These are phyloP conservation scores for Tetrapisispora phaffii DNA, from an alignment of 805 yeast species.

Conservation along the genomic window DNA sequence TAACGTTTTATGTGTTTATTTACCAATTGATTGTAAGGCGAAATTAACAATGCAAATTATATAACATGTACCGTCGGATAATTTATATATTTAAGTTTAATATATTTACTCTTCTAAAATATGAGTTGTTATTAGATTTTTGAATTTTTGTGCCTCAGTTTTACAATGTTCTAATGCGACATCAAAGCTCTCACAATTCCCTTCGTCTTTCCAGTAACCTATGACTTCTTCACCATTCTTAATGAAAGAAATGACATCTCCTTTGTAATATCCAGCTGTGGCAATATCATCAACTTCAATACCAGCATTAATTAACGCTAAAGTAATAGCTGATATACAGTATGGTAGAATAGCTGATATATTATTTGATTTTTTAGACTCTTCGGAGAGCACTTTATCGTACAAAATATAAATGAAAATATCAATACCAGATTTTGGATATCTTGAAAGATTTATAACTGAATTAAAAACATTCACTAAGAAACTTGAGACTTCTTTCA, in stretches of 20 bases:
- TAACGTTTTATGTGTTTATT: neutral
- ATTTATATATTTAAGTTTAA: neutral
- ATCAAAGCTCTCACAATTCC: slow-evolving; percentile 13
- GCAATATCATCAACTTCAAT: slow-evolving; percentile 73
- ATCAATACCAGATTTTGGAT: slow-evolving; percentile 86
- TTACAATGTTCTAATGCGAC: slow-evolving; percentile 37
- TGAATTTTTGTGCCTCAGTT: slow-evolving; percentile 17
- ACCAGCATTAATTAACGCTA: slow-evolving; percentile 79
- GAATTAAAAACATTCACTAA: slow-evolving; percentile 31
- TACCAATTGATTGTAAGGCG: neutral
- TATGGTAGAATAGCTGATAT: slow-evolving; percentile 33
- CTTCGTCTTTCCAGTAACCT: slow-evolving; percentile 46
- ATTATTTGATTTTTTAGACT: slow-evolving; percentile 27
- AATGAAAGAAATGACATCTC: slow-evolving; percentile 41
- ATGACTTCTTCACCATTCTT: slow-evolving; percentile 49
- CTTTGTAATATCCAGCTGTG: slow-evolving; percentile 46
- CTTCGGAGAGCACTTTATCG: slow-evolving; percentile 9
- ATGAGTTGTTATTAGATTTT: slow-evolving; percentile 13
- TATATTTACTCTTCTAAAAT: slow-evolving; percentile 8
- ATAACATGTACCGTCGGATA: neutral
- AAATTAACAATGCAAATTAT: neutral
- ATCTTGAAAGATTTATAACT: slow-evolving; percentile 44
- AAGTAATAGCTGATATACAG: slow-evolving; percentile 35
- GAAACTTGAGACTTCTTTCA: slow-evolving; percentile 36
- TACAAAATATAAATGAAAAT: slow-evolving; percentile 57